Conservation (phyloP, 2,329 filamentous ascomycete genomes). For the Orbilia javanica region DNA sequence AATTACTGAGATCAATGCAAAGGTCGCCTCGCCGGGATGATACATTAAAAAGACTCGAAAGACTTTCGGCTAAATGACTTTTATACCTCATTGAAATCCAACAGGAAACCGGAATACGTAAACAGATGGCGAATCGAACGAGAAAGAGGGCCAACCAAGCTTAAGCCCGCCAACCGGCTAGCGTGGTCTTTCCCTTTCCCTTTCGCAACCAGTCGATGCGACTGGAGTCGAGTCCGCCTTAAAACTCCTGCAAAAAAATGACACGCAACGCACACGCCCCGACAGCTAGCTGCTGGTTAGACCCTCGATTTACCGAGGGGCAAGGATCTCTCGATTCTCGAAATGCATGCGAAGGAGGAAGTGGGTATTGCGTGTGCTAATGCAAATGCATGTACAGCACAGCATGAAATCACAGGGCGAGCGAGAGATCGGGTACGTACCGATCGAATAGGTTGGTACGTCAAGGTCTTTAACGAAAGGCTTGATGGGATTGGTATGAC, state of each 20-base stretch:
- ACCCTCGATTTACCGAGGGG: background rate
- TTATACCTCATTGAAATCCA: background rate
- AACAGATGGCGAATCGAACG: background rate
- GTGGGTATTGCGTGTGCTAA: background rate
- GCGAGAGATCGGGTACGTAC: conserved; percentile 16
- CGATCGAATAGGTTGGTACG: background rate
- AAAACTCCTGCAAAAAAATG: background rate
- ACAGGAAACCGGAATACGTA: conserved; percentile 21
- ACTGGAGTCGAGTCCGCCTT: background rate
- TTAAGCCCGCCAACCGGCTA: conserved; percentile 11
- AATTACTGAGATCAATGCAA: background rate
- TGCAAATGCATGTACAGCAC: conserved; percentile 23
- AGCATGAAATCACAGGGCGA: conserved; percentile 20
- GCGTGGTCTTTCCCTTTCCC: background rate
- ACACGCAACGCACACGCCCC: conserved; percentile 29
- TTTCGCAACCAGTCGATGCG: conserved; percentile 6
- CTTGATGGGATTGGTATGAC: conserved; percentile 2
- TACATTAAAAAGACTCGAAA: background rate
- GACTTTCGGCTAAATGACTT: conserved; percentile 1
- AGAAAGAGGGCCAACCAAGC: background rate
- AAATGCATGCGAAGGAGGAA: background rate
- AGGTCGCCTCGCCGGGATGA: background rate
- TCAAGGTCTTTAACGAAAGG: conserved; percentile 8
- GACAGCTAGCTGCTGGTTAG: too few species aligned
- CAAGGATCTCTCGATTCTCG: conserved; percentile 18